phyloP scores from a whole-genome alignment of 495 filamentous ascomycete species.

The Recurvomyces mirabilis region DNA sequence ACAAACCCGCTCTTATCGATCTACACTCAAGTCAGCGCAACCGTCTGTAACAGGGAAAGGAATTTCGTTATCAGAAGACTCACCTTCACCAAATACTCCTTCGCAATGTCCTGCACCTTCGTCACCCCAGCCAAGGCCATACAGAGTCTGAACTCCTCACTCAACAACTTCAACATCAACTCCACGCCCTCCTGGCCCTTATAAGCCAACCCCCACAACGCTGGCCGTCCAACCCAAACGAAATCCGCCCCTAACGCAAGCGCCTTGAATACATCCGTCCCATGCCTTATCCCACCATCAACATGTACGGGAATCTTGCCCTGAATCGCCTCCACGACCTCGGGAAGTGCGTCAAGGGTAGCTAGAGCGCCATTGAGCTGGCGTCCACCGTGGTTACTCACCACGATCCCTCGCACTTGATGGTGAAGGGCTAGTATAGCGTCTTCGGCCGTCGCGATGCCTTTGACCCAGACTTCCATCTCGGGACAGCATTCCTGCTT shows the following conservation, averaged over 20 bases:
- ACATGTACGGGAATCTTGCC: slow-evolving; percentile 24
- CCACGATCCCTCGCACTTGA: slow-evolving; percentile 28
- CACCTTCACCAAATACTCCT: slow-evolving; percentile 23
- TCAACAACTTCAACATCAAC: slow-evolving; percentile 22
- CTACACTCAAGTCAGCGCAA: too few species aligned
- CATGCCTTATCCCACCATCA: slow-evolving; percentile 25
- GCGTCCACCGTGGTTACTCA: slow-evolving; percentile 43
- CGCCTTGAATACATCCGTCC: slow-evolving; percentile 28
- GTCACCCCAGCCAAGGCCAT: slow-evolving; percentile 25
- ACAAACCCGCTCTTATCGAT: slow-evolving; percentile 21
- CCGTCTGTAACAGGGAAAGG: not conserved
- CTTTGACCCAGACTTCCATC: slow-evolving; percentile 30
- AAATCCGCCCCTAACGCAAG: slow-evolving; percentile 28
- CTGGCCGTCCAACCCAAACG: slow-evolving; percentile 24
- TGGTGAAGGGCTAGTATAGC: slow-evolving; percentile 29
- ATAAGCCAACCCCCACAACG: slow-evolving; percentile 27
- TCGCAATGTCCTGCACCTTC: slow-evolving; percentile 22
- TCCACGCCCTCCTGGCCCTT: slow-evolving; percentile 27
- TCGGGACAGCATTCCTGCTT: slow-evolving; percentile 26
- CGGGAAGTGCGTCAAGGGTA: slow-evolving; percentile 25
- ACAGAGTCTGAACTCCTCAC: slow-evolving; percentile 22
- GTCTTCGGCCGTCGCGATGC: slow-evolving; percentile 34
- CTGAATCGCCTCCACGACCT: slow-evolving; percentile 25
- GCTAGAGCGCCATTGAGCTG: slow-evolving; percentile 31
- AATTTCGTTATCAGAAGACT: not conserved